Evolutionary conservation across 2,329 filamentous ascomycete species (phyloP).

Genomic region (Fusarium sp.): DNA sequence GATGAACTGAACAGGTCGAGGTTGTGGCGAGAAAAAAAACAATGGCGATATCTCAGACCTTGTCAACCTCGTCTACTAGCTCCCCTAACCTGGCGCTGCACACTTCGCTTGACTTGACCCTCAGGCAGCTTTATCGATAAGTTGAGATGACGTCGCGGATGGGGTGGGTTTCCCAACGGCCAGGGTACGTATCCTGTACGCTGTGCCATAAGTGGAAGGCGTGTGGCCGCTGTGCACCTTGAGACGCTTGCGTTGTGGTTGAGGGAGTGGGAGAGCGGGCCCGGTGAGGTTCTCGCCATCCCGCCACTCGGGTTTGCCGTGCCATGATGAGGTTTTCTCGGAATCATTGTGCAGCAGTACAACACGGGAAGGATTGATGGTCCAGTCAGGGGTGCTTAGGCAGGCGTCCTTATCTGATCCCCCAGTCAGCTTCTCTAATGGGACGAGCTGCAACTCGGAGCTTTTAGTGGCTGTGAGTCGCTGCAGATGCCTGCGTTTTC

Average conservation of each 20-base stretch:
- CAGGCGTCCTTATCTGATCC: conserved; percentile 26
- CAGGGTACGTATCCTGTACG: conserved; percentile 34
- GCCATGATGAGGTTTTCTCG: conserved; percentile 28
- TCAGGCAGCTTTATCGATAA: conserved; percentile 46
- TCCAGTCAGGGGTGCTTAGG: conserved; percentile 14
- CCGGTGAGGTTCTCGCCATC: conserved; percentile 18
- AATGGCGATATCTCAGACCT: conserved; percentile 41
- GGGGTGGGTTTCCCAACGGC: conserved; percentile 40
- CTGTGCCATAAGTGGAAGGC: conserved; percentile 27
- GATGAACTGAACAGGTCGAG: conserved; percentile 18
- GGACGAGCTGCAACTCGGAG: conserved; percentile 8
- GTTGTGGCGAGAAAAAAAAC: conserved; percentile 30
- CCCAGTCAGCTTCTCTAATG: conserved; percentile 33
- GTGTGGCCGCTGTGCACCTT: conserved; percentile 9
- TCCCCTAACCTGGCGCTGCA: conserved; percentile 19
- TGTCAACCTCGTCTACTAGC: conserved; percentile 37
- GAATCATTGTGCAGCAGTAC: conserved; percentile 22
- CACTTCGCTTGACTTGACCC: conserved; percentile 24
- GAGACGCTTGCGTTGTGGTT: conserved; percentile 21
- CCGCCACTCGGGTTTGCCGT: conserved; percentile 28
- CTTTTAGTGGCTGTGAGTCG: conserved; percentile 19
- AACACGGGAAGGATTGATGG: conserved; percentile 7
- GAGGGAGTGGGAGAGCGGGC: conserved; percentile 22
- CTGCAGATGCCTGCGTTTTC: not conserved
- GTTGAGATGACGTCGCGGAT: conserved; percentile 43